phyloP scores from a whole-genome alignment of 805 yeast species.

The Maudiozyma bulderi region DNA sequence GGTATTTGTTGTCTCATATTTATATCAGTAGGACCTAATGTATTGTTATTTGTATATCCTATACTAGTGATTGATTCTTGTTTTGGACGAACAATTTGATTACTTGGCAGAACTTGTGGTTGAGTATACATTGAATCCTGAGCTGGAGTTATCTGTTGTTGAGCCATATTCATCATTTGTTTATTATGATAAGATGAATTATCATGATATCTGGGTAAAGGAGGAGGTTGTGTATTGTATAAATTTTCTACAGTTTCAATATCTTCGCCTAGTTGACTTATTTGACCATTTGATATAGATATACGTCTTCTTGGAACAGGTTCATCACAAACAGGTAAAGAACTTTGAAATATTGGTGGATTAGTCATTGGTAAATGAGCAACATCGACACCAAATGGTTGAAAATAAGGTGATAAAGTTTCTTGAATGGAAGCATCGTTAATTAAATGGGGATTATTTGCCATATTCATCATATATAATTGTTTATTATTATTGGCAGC shows the following conservation, averaged over 20 bases:
- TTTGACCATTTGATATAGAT: conserved; percentile 78
- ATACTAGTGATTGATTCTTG: not conserved
- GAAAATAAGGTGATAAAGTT: conserved; percentile 34
- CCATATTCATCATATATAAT: conserved; percentile 9
- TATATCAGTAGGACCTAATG: not conserved
- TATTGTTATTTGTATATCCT: not conserved
- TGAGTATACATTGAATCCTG: too few species aligned
- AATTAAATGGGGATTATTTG: conserved; percentile 20
- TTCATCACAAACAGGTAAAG: conserved; percentile 29
- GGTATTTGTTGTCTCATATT: not conserved
- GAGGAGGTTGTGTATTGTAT: conserved; percentile 28
- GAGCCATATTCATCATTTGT: too few species aligned
- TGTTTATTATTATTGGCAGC: conserved; percentile 6
- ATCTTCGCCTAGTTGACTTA: conserved; percentile 55
- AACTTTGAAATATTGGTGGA: conserved; percentile 37
- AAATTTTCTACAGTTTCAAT: conserved; percentile 30
- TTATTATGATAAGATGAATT: not conserved
- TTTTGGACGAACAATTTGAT: not conserved
- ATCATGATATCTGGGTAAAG: conserved; percentile 6
- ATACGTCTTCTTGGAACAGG: conserved; percentile 43
- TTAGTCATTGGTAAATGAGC: conserved; percentile 37
- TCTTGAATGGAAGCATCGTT: conserved; percentile 29
- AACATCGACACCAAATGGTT: conserved; percentile 37
- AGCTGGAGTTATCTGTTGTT: too few species aligned
- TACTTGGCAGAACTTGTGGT: not conserved